These are phyloP conservation scores for Aphanomyces invadans DNA, from an alignment of 352 stramenopile genomes.

Conservation along the genomic window DNA sequence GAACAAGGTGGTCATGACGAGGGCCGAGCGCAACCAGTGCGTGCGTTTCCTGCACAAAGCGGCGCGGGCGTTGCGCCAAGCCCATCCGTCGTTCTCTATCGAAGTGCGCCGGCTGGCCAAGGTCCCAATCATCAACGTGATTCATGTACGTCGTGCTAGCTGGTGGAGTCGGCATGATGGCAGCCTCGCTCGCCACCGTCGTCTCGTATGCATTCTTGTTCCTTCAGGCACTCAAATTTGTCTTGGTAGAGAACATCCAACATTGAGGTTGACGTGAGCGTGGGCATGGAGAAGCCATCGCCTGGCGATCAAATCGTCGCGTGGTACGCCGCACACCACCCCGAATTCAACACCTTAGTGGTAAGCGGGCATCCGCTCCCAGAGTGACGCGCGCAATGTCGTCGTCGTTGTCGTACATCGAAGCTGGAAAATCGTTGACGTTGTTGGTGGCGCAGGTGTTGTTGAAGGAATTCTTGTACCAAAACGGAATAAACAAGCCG, in stretches of 20 bases:
- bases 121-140: slow-evolving; percentile 19
- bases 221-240: too few relatives aligned
- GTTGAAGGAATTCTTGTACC: slow-evolving; percentile 70
- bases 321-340: slow-evolving; percentile 5
- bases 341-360: slow-evolving; percentile 6
- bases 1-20: background rate
- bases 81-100: background rate
- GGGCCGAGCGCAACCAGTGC: background rate
- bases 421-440: slow-evolving; percentile 30
- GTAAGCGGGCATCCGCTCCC: background rate
- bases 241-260: background rate
- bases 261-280: slow-evolving; percentile 14
- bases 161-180: too few relatives aligned
- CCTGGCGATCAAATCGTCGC: slow-evolving; percentile 1
- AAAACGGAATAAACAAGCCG: slow-evolving; percentile 71
- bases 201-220: too few relatives aligned
- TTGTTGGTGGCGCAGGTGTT: slow-evolving; percentile 37
- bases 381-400: background rate
- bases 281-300: slow-evolving; percentile 6
- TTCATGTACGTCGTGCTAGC: slow-evolving; percentile 15
- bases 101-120: slow-evolving; percentile 11
- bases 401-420: slow-evolving; percentile 32
- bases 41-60: slow-evolving; percentile 9
- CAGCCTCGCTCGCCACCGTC: too few relatives aligned
- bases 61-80: background rate